Base-by-base conservation (phyloP, 495 filamentous ascomycete species). In the Neurospora hispaniola region DNA sequence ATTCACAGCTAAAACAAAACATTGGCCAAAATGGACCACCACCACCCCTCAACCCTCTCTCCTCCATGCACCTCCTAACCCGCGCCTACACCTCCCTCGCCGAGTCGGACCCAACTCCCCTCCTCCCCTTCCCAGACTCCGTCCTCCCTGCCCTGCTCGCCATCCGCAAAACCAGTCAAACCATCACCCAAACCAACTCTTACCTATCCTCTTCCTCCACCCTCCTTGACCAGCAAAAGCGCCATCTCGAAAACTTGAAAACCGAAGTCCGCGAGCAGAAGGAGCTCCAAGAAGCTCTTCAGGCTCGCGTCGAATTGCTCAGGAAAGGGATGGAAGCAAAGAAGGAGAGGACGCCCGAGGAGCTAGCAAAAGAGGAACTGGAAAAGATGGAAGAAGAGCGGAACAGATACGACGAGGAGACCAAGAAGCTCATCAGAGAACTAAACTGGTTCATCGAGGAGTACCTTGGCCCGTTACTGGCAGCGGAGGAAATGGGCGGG, bases 401-500 rank as follows among this genome's bases (percentile, higher is more conserved):
- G 74, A 80, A 82, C 70, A 75, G 83, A 18, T 88, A 91, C 73
- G 82, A 89, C 39, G 82, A 79, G 41, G 85, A 89, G 69, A 90
- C 88, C 0, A 81, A 81, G 3, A 83, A 80, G 10, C 81, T 96
- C 35, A 85, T 91, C 16, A 83, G 84, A 39, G 86, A 87, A 3
- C 84, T 96, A 23, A 86, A 91, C 75, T 85, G 82, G n/a, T 97
- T 97, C 72, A 88, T 94, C 20, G 87, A 91, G 72, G 83, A 89
- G 18, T 86, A 90, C 54, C 86, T 97, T 3, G 92, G 91, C 7
- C 81, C 86, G 0, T 94, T 95, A 93, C 83, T 97, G 41, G 93
- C 93, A 16, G 92, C 92, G 0, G 94, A 97, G 82, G 92, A 93
- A 76, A 85, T 93, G 11, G 94, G 94, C 6, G 94, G 94, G 0